Percentiles rank a stretch among this genome's conserved stretches.
phyloP scores from a whole-genome alignment of 805 yeast species.

The Debaryomyces prosopidis region DNA sequence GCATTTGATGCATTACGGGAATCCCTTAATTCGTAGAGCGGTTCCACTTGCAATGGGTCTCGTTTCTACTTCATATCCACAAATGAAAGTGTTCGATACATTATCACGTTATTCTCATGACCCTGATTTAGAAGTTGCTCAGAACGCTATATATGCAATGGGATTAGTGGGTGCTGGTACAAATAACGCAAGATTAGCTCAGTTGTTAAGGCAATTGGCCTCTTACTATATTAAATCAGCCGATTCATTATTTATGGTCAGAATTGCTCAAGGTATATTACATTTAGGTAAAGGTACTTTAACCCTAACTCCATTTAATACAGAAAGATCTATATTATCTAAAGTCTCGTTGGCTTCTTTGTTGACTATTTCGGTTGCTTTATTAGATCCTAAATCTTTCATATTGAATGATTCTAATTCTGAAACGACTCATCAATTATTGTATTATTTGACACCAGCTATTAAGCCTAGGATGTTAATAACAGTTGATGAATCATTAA shows the following conservation, averaged over 20 bases:
- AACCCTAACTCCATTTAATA: slow-evolving; percentile 84
- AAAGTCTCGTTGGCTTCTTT: slow-evolving; percentile 89
- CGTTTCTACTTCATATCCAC: slow-evolving; percentile 89
- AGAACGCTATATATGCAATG: slow-evolving; percentile 94
- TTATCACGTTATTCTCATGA: slow-evolving; percentile 96
- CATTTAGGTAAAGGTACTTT: slow-evolving; percentile 96
- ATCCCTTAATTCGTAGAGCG: slow-evolving; percentile 83
- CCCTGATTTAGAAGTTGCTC: slow-evolving; percentile 89
- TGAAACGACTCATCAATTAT: slow-evolving; percentile 65
- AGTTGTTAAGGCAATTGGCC: slow-evolving; percentile 90
- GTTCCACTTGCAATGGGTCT: slow-evolving; percentile 99
- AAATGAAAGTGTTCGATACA: slow-evolving; percentile 96
- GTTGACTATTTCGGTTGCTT: slow-evolving; percentile 77
- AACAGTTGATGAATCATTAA: slow-evolving; percentile 87
- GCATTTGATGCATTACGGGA: slow-evolving; percentile 97
- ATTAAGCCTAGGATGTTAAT: slow-evolving; percentile 90
- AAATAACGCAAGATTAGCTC: slow-evolving; percentile 96
- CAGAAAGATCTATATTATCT: slow-evolving; percentile 82
- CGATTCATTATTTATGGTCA: slow-evolving; percentile 86
- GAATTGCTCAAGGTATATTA: slow-evolving; percentile 92
- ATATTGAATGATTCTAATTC: slow-evolving; percentile 61
- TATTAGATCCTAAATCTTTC: slow-evolving; percentile 83
- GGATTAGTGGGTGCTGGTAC: slow-evolving; percentile 99
- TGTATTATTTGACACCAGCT: slow-evolving; percentile 84
- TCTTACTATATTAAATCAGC: slow-evolving; percentile 88